Conservation (phyloP, 257 asterid species). For the Forsythia suspensa region DNA sequence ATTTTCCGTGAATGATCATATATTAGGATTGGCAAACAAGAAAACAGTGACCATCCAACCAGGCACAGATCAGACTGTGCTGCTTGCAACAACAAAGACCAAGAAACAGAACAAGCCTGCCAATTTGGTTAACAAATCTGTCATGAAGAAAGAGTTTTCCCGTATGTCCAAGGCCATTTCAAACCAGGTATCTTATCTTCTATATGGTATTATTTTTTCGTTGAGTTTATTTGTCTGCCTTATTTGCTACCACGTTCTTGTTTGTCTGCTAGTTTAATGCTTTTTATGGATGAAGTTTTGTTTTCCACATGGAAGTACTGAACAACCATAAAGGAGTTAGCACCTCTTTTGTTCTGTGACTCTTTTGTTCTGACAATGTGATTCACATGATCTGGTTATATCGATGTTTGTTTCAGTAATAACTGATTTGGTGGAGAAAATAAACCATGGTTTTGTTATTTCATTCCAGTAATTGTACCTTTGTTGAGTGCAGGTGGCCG, state of each 20-base stretch:
- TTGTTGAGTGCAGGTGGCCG: conserved; percentile 43
- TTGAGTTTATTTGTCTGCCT: neutral
- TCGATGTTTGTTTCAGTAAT: no score
- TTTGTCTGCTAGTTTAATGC: no score
- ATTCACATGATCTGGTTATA: no score
- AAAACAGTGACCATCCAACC: conserved; percentile 84
- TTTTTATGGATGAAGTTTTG: neutral
- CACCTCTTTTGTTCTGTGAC: no score
- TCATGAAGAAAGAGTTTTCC: conserved; percentile 78
- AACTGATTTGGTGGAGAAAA: no score
- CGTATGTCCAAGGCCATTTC: conserved; percentile 89
- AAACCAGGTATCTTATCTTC: conserved; percentile 59
- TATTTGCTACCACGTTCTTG: neutral
- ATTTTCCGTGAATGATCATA: no score
- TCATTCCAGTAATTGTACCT: neutral
- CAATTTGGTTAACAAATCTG: conserved; percentile 50
- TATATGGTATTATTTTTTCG: neutral
- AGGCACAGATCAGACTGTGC: conserved; percentile 69
- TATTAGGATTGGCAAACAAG: conserved; percentile 77
- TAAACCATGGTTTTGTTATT: neutral
- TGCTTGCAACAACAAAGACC: conserved; percentile 82
- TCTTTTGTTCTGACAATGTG: no score
- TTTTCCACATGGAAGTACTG: no score
- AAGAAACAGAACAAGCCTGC: conserved; percentile 85
- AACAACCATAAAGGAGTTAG: no score